Percentiles rank a stretch among this genome's conserved stretches.
phyloP scores from a whole-genome alignment of 805 yeast genomes.

The Saccharomycopsis microspora region DNA sequence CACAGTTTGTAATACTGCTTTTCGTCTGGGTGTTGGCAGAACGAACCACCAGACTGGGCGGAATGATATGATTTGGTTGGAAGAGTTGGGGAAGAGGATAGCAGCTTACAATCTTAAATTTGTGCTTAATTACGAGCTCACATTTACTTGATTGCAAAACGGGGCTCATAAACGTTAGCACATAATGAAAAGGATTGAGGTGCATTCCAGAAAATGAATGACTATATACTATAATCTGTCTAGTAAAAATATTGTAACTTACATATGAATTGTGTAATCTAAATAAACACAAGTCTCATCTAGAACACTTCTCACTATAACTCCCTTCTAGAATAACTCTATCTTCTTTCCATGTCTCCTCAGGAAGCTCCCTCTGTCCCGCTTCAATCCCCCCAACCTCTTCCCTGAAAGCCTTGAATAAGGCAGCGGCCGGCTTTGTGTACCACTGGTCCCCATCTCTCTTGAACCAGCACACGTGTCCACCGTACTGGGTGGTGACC shows the following conservation, averaged over 20 bases:
- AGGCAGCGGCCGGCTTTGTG: conserved; percentile 35
- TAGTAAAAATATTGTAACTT: background rate
- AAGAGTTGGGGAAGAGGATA: too few relatives aligned
- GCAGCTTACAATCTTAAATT: background rate
- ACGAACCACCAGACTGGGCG: too few relatives aligned
- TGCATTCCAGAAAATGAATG: background rate
- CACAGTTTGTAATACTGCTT: too few relatives aligned
- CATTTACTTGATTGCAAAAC: background rate
- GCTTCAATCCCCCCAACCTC: background rate
- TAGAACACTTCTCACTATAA: conserved; percentile 1
- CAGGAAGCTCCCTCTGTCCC: background rate
- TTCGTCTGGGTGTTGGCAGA: too few relatives aligned
- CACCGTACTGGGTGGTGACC: conserved; percentile 58
- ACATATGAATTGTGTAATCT: too few relatives aligned
- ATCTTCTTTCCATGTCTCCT: background rate
- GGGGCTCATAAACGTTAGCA: background rate
- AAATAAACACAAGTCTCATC: background rate
- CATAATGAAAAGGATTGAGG: background rate
- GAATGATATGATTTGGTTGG: too few relatives aligned
- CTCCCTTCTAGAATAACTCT: conserved; percentile 2
- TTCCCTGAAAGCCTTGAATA: conserved; percentile 28
- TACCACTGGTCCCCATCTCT: conserved; percentile 58
- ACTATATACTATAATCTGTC: background rate
- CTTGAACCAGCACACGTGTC: conserved; percentile 72
- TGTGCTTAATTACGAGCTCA: background rate